These are phyloP conservation scores for Quercus phellos DNA, from an alignment of 331 rosid species.

Conservation along the genomic window DNA sequence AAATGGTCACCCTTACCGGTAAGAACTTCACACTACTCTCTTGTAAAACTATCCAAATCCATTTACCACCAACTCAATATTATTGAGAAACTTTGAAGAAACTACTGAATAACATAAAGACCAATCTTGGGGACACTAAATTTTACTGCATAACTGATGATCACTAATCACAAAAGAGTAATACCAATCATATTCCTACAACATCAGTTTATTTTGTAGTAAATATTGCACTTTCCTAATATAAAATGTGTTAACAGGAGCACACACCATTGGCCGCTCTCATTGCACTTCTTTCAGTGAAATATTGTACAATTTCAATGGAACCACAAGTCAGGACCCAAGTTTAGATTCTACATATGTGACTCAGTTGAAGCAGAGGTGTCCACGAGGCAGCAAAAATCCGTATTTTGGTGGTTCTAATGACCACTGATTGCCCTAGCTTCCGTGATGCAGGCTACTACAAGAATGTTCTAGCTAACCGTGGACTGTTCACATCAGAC, in stretches of 20 bases:
- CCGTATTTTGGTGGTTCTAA: conserved; percentile 46
- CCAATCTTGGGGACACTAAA: too few species aligned
- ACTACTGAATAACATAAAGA: background rate
- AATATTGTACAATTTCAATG: conserved; percentile 61
- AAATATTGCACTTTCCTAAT: too few species aligned
- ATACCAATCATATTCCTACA: too few species aligned
- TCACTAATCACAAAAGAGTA: too few species aligned
- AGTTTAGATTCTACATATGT: conserved; percentile 49
- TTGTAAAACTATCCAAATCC: background rate
- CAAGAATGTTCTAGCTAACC: conserved; percentile 26
- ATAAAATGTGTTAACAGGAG: conserved; percentile 37
- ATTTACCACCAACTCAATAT: background rate
- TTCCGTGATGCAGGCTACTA: conserved; percentile 43
- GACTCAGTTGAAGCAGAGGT: conserved; percentile 42
- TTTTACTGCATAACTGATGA: too few species aligned
- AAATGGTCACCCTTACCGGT: conserved; percentile 76
- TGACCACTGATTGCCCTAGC: conserved; percentile 52
- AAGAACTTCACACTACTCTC: background rate
- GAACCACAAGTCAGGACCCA: conserved; percentile 49
- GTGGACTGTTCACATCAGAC: conserved; percentile 62
- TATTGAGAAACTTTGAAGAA: background rate
- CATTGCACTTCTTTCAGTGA: conserved; percentile 51
- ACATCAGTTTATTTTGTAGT: too few species aligned
- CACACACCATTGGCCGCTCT: conserved; percentile 69
- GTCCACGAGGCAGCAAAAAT: conserved; percentile 49